A percentile compares a stretch with the other conserved stretches of the same genome.
Conservation (phyloP, 2,329 filamentous ascomycete species). For the Penicillium sp. region DNA sequence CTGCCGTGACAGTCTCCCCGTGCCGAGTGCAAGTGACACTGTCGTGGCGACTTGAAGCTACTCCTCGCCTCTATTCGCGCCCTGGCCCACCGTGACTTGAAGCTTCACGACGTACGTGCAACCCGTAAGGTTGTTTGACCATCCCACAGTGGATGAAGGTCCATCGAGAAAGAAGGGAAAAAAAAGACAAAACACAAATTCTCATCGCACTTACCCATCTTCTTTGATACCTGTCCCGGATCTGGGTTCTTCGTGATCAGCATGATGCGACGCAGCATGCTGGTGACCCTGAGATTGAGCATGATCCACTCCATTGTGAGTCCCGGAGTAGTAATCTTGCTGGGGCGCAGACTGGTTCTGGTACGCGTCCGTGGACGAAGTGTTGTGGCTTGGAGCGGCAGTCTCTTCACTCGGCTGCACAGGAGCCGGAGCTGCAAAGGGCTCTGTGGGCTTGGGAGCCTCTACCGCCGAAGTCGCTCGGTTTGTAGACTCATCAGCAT, state of each 20-base stretch:
- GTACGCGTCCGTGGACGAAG: constrained; percentile 25
- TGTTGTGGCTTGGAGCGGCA: constrained; percentile 28
- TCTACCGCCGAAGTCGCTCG: constrained; percentile 25
- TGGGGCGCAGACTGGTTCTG: constrained; percentile 18
- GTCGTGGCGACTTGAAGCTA: too few relatives aligned
- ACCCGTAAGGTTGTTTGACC: too few relatives aligned
- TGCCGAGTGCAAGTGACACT: too few relatives aligned
- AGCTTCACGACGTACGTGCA: too few relatives aligned
- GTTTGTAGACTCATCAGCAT: constrained; percentile 55
- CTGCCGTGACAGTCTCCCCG: too few relatives aligned
- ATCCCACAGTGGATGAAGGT: too few relatives aligned
- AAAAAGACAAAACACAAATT: background rate
- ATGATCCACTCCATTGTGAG: constrained; percentile 25
- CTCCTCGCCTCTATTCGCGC: too few relatives aligned
- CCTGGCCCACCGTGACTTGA: too few relatives aligned
- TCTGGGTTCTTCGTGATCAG: constrained; percentile 32
- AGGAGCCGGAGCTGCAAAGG: constrained; percentile 25
- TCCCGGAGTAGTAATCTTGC: constrained; percentile 18
- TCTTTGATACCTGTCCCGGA: constrained; percentile 63
- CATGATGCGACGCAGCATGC: constrained; percentile 16
- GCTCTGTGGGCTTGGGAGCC: constrained; percentile 36
- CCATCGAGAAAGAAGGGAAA: constrained; percentile 4
- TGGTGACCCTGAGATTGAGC: constrained; percentile 11
- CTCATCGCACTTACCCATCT: constrained; percentile 70
- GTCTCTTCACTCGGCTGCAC: constrained; percentile 27